Evolutionary conservation across 805 yeast genomes (phyloP), one percentile per base, ranked within the genome.

Genomic region (Peterozyma xylosa): DNA sequence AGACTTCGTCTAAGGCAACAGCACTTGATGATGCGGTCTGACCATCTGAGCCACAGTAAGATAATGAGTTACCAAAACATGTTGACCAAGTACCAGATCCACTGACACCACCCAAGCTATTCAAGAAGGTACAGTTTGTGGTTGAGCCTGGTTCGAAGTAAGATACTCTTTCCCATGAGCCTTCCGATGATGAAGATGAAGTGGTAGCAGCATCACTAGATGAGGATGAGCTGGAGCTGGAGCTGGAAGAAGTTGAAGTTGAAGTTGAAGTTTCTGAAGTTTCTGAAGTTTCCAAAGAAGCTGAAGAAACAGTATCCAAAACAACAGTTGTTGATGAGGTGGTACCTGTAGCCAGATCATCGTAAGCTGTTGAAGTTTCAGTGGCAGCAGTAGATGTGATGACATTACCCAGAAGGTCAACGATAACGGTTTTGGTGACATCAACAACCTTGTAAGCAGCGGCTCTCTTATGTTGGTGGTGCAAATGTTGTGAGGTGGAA

Each of bases 11-110:
- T 50, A 93, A 73, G 30, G 82, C 80, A 52, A 74, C 74, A 15
- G 97, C 70, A 35, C 79, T 66, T 2, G 84, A 64, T 13, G 96
- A 82, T 52, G 82, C 85, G 43, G 80, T 76, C 33, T 74, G 68
- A 67, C 91, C 95, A 62, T 90, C 88, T 9, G 86, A 54, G 57
- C 79, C 86, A 56, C 84, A 78, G 67, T 76, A 93, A 5, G 96
- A 87, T 48, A 93, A 72, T 32, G 98, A 90, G 80, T 85, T 85
- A 68, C 99, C 99, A 67, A 86, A 89, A 59, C 83, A 71, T 32
- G 80, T 56, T 33, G 90, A 85, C 86, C 91, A 91, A 33, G 76
- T 77, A 69, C 99, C 99, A 11, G 96, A 87, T 42, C 87, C 89
- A 27, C 71, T 63, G 37, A 81, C 70, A 53, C 95, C 96, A 66